A percentile compares a stretch with the other conserved stretches of the same genome.
Evolutionary conservation across 257 asterid genomes (phyloP).

Genomic region (Verbascum thapsus): DNA sequence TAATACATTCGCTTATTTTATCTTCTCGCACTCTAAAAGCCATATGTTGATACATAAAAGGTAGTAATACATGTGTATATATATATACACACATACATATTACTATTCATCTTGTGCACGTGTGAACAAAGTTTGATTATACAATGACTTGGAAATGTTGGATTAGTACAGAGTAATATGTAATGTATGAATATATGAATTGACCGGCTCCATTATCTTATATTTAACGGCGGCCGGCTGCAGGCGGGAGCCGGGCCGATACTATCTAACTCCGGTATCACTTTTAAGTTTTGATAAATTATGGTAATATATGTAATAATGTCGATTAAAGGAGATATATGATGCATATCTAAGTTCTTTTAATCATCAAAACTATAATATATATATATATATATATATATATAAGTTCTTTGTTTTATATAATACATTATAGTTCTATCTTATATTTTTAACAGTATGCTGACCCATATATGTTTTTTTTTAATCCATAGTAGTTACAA

Average conservation of each 20-base stretch:
- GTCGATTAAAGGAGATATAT: no score
- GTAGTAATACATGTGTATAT: neutral
- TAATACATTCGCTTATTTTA: constrained; percentile 2
- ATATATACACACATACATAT: neutral
- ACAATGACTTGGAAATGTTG: neutral
- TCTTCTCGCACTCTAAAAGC: neutral
- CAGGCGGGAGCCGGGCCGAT: constrained; percentile 21
- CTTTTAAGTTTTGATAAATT: no score
- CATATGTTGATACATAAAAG: no score
- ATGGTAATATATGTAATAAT: no score
- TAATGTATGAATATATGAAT: neutral
- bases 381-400: no score
- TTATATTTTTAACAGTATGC: no score
- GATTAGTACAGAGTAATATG: neutral
- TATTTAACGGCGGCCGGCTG: constrained; percentile 23
- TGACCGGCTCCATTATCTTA: neutral
- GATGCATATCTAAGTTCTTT: no score
- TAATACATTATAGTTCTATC: no score
- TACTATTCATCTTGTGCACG: neutral
- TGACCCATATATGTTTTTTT: no score
- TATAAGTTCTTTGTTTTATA: no score
- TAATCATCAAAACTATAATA: no score
- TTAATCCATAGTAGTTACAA: no score
- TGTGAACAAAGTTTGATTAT: neutral
- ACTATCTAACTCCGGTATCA: neutral